Percentiles rank a stretch among this genome's conserved stretches.
These are phyloP conservation scores for Ganoderma leucocontextum DNA, from an alignment of 1,284 basidiomycete genomes.

Conservation along the genomic window DNA sequence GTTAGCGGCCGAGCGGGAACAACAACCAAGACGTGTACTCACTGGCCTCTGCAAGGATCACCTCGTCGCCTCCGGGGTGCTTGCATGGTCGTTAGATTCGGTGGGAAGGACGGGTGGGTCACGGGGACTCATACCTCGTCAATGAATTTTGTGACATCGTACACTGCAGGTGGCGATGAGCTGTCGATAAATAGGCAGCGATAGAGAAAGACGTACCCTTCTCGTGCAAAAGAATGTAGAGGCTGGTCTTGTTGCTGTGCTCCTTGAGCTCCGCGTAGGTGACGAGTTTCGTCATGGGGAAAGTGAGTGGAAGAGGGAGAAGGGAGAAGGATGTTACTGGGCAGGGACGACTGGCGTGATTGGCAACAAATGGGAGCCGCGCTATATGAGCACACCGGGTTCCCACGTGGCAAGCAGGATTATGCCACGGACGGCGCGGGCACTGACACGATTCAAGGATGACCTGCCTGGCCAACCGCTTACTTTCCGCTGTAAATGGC, in stretches of 20 bases:
- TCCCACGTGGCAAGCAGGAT: slow-evolving; percentile 39
- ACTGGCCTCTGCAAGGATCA: slow-evolving; percentile 93
- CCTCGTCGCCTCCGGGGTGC: slow-evolving; percentile 99
- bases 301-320: slow-evolving; percentile 27
- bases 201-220: slow-evolving; percentile 64
- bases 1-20: slow-evolving; percentile 13
- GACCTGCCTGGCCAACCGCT: slow-evolving; percentile 5
- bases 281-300: slow-evolving; percentile 60
- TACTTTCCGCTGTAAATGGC: slow-evolving; percentile 1
- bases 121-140: slow-evolving; percentile 79
- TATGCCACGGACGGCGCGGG: slow-evolving; percentile 28
- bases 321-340: slow-evolving; percentile 25
- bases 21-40: slow-evolving; percentile 47
- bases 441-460: slow-evolving; percentile 8
- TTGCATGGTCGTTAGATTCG: slow-evolving; percentile 41
- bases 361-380: slow-evolving; percentile 29
- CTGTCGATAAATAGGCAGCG: slow-evolving; percentile 44
- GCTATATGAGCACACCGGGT: slow-evolving; percentile 34
- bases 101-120: slow-evolving; percentile 4
- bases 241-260: slow-evolving; percentile 75
- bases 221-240: slow-evolving; percentile 84
- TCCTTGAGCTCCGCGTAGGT: slow-evolving; percentile 80
- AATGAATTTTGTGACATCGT: slow-evolving; percentile 93
- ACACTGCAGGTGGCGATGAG: slow-evolving; percentile 68
- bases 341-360: slow-evolving; percentile 29